A percentile compares a stretch with the other conserved stretches of the same genome.
phyloP scores from a whole-genome alignment of 345 rosid genomes.

The Draba incana region DNA sequence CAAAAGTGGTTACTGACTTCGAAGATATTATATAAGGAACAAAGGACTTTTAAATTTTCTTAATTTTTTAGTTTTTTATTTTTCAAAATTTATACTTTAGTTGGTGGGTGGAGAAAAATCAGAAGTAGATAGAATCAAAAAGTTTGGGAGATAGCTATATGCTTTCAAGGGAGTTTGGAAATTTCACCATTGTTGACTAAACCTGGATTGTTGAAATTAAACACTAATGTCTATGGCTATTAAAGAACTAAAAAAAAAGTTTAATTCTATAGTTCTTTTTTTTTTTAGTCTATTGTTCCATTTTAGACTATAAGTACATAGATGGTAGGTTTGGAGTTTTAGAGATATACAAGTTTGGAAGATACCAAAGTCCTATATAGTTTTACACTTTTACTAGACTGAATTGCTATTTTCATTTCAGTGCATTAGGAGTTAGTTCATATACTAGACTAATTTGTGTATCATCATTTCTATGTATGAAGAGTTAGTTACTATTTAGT shows the following conservation, averaged over 20 bases:
- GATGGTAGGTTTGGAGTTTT: not conserved
- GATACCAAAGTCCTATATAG: not conserved
- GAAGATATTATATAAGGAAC: conserved; percentile 25
- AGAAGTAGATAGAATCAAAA: not conserved
- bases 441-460: not conserved
- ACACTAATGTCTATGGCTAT: conserved; percentile 13
- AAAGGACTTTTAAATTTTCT: not conserved
- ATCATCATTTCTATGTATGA: conserved; percentile 7
- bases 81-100: conserved; percentile 24
- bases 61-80: not conserved
- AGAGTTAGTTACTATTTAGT: conserved; percentile 23
- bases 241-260: conserved; percentile 6
- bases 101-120: conserved; percentile 34
- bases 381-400: not conserved
- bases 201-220: conserved; percentile 20
- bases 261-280: too few relatives aligned
- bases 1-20: conserved; percentile 16
- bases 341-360: conserved; percentile 9
- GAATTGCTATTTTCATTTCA: conserved; percentile 5
- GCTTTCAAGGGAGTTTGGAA: conserved; percentile 23
- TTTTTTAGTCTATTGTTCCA: not conserved
- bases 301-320: not conserved
- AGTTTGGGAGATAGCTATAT: conserved; percentile 4
- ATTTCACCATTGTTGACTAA: conserved; percentile 31
- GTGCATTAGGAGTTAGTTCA: conserved; percentile 11